Evolutionary conservation across 345 rosid genomes (phyloP).

Genomic region (Corchorus capsularis): DNA sequence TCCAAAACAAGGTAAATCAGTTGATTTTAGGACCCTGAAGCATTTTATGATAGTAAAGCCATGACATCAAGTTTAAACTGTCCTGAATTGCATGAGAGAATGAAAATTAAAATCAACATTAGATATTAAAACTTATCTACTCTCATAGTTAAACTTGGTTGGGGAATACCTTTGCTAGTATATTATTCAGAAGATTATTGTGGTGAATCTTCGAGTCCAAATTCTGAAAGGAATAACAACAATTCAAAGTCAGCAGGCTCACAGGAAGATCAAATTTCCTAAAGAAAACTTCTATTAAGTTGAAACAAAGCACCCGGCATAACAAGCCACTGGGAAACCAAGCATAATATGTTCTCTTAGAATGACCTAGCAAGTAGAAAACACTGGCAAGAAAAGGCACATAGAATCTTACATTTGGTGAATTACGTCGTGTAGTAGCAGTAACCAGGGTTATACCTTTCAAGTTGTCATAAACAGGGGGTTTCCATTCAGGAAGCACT

Average conservation of each 20-base stretch:
- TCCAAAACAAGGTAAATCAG: not conserved
- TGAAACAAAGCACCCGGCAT: not conserved
- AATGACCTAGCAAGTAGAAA: not conserved
- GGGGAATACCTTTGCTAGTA: slow-evolving; percentile 78
- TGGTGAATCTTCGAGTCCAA: slow-evolving; percentile 97
- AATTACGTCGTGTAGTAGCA: slow-evolving; percentile 95
- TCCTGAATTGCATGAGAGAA: not conserved
- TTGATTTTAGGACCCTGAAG: not conserved
- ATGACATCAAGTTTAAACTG: not conserved
- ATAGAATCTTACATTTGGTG: slow-evolving; percentile 65
- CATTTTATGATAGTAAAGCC: not conserved
- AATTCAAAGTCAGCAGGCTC: slow-evolving; percentile 9
- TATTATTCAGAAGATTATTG: slow-evolving; percentile 92
- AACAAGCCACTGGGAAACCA: not conserved
- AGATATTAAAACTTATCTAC: not conserved
- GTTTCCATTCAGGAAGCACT: slow-evolving; percentile 97
- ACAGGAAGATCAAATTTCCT: slow-evolving; percentile 8
- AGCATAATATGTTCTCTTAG: not conserved
- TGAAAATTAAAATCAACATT: slow-evolving; percentile 6
- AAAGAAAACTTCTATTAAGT: not conserved
- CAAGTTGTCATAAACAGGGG: slow-evolving; percentile 88
- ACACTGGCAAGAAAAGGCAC: not conserved
- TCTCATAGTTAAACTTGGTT: not conserved
- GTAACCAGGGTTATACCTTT: slow-evolving; percentile 78
- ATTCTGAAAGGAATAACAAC: slow-evolving; percentile 44